Conservation (phyloP, 305 asterid genomes). For the Caryopteris hybrid region DNA sequence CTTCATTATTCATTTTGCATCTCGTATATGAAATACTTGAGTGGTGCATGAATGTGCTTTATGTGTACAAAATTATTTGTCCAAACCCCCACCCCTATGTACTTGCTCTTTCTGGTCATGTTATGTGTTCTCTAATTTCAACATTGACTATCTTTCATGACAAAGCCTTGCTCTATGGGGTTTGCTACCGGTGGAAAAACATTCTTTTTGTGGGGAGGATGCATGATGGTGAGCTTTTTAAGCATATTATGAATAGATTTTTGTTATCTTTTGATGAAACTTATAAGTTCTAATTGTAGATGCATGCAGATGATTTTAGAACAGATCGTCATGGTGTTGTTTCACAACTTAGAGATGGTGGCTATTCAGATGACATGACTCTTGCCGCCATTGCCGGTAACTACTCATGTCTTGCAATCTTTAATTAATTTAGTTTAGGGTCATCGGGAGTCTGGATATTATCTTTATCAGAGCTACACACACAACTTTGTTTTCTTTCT, state of each 20-base stretch:
- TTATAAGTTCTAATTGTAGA: conserved; percentile 45
- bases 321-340: conserved; percentile 61
- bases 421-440: not conserved
- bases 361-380: conserved; percentile 92
- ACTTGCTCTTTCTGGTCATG: too few species aligned
- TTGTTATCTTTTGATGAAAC: conserved; percentile 5
- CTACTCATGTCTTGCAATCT: conserved; percentile 18
- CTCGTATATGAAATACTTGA: too few species aligned
- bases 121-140: too few species aligned
- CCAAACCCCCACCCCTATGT: too few species aligned
- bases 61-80: too few species aligned
- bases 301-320: conserved; percentile 89
- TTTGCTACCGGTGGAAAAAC: conserved; percentile 90
- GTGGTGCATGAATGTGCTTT: too few species aligned
- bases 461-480: too few species aligned
- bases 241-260: conserved; percentile 4
- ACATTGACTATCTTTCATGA: too few species aligned
- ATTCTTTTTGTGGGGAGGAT: conserved; percentile 92
- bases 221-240: conserved; percentile 69
- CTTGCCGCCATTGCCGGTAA: conserved; percentile 91
- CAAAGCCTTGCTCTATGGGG: conserved; percentile 91
- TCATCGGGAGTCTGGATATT: too few species aligned
- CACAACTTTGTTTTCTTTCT: too few species aligned
- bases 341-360: conserved; percentile 76
- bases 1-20: too few species aligned